Percentiles rank a stretch among this genome's conserved stretches.
These are phyloP conservation scores for Parathielavia hyrcaniae DNA, from an alignment of 495 filamentous ascomycete species.

Conservation along the genomic window DNA sequence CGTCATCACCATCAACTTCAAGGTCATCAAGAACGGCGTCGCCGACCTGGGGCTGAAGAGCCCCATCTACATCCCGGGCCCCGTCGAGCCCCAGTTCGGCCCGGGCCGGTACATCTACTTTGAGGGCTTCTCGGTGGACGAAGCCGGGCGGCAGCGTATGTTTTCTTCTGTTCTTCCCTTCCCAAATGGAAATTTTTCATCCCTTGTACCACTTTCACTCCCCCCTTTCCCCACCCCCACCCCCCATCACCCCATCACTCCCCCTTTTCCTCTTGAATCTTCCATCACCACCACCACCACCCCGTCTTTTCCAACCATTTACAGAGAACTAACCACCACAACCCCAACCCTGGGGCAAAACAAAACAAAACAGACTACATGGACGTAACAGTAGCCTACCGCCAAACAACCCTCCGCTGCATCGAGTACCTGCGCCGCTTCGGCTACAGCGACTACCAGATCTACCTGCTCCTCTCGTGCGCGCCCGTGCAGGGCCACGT, in stretches of 20 bases:
- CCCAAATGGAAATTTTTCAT: not conserved
- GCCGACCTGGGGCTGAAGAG: constrained; percentile 71
- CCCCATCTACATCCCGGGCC: constrained; percentile 84
- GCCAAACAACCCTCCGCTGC: constrained; percentile 69
- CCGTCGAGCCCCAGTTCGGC: constrained; percentile 87
- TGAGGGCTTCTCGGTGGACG: constrained; percentile 90
- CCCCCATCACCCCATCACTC: not conserved
- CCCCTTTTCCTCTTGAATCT: not conserved
- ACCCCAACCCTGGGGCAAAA: too few species aligned
- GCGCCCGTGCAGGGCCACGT: constrained; percentile 90
- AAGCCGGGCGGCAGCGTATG: constrained; percentile 72
- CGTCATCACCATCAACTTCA: constrained; percentile 85
- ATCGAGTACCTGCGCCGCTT: constrained; percentile 86
- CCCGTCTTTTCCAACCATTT: too few species aligned
- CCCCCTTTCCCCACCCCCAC: too few species aligned
- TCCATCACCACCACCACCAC: not conserved
- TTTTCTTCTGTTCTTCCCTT: not conserved
- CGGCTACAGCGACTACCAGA: constrained; percentile 71
- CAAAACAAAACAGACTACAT: constrained; percentile 72
- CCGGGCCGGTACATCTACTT: constrained; percentile 84
- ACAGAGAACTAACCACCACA: too few species aligned
- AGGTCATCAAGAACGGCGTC: constrained; percentile 79
- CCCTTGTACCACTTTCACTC: not conserved
- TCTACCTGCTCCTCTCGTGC: constrained; percentile 82
- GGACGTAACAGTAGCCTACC: constrained; percentile 88